phyloP scores from a whole-genome alignment of 139 green algal genomes.

The Volvox reticuliferus region DNA sequence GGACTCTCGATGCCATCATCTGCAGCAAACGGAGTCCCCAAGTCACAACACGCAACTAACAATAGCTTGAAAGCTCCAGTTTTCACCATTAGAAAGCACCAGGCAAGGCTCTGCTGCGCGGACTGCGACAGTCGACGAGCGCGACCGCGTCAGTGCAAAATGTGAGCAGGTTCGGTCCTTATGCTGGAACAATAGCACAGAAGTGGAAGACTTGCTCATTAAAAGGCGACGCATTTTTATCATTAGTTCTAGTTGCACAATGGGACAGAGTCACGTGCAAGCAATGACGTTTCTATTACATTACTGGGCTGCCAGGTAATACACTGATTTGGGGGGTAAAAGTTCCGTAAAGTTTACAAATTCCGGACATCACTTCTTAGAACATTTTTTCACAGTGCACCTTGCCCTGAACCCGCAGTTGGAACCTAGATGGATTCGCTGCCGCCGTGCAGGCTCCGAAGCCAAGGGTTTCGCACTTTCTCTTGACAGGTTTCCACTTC shows the following conservation, averaged over 20 bases:
- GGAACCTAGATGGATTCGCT: no score
- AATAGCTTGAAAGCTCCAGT: no score
- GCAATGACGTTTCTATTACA: background rate
- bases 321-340: background rate
- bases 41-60: background rate
- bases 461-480: no score
- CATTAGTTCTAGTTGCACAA: background rate
- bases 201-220: background rate
- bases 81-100: slow-evolving; percentile 10
- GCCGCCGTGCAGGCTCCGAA: no score
- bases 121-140: background rate
- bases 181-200: background rate
- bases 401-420: no score
- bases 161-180: background rate
- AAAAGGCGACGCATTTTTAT: background rate
- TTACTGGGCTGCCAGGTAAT: background rate
- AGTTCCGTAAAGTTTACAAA: background rate
- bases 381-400: background rate
- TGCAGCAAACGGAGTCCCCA: background rate
- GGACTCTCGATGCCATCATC: slow-evolving; percentile 34
- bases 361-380: background rate
- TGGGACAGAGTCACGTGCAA: background rate
- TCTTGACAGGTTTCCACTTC: no score
- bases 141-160: background rate
- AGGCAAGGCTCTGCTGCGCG: slow-evolving; percentile 5